Base-by-base conservation (phyloP, 306 rosid species). In the Lathyrus sativus region DNA sequence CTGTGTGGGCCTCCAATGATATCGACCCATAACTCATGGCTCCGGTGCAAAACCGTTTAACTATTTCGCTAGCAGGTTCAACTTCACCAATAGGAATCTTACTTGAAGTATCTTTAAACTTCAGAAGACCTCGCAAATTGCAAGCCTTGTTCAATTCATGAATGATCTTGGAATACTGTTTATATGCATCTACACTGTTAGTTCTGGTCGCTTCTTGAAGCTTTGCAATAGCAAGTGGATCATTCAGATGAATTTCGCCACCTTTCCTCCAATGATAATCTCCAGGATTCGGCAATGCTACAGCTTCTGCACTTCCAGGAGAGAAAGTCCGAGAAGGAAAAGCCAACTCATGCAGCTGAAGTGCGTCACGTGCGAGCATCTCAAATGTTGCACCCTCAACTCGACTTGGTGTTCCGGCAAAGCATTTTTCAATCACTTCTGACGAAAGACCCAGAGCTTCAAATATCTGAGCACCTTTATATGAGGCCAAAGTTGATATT, bases 11-110 rank as follows among this genome's bases (percentile, higher is more conserved):
- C 87, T 95, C 99, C 86, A 95, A 66, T 6, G 99, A 95, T 76
- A 95, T 90, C 11, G 99, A 95, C 63, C 99, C 99, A 75, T 95
- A 95, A 88, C 99, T 95, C 99, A 95, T 95, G 61, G 99, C 99
- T 64, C 99, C 99, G 22, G 99, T 95, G 76, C 99, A 95, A 80
- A 90, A 95, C 15, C 99, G 90, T 71, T 90, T 95, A 17, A 95
- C 97, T 71, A 95, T 88, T 81, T 95, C 92, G 19, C 95, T 84
- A 70, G 97, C 96, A 66, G 99, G 81, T 73, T 95, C 96, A 51
- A 95, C 99, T 76, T 90, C 97, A 76, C 87, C 87, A 85, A 95
- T 80, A 68, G 93, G 83, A 81, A 95, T 78, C 78, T 83, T 78
- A 33, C 2, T 67, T 2, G 64, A 70, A 4, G 86, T 66, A 73